Conservation (phyloP, 371 early-diverging fungal genomes). For the Batkoa obscura region DNA sequence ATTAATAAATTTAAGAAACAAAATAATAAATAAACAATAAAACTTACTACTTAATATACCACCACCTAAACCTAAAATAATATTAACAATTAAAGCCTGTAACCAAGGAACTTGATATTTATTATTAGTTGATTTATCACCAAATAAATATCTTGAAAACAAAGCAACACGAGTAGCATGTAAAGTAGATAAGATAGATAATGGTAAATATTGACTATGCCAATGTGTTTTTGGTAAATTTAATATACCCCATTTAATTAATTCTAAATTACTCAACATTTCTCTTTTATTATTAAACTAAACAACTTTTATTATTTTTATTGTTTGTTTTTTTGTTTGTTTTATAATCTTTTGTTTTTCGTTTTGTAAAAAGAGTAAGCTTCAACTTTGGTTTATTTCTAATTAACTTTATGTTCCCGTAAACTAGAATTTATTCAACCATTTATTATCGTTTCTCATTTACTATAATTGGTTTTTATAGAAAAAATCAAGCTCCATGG, state of each 20-base stretch:
- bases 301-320: no score
- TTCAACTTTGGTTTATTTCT: no score
- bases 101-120: not conserved
- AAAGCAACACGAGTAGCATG: conserved; percentile 5
- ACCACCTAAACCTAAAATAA: conserved; percentile 2
- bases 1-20: not conserved
- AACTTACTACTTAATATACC: conserved; percentile 5
- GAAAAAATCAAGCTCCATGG: no score
- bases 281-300: no score
- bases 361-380: no score
- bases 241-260: not conserved
- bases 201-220: not conserved
- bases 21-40: not conserved
- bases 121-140: not conserved
- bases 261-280: no score
- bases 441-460: no score
- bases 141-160: not conserved
- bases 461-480: no score
- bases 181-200: conserved; percentile 2
- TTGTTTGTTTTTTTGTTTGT: no score
- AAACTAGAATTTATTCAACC: no score
- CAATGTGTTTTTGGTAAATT: not conserved
- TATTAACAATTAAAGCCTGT: conserved; percentile 1
- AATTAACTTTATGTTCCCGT: no score
- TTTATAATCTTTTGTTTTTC: no score